Conservation (phyloP, 2,329 filamentous ascomycete species). For the Ophiostoma pallidulum region DNA sequence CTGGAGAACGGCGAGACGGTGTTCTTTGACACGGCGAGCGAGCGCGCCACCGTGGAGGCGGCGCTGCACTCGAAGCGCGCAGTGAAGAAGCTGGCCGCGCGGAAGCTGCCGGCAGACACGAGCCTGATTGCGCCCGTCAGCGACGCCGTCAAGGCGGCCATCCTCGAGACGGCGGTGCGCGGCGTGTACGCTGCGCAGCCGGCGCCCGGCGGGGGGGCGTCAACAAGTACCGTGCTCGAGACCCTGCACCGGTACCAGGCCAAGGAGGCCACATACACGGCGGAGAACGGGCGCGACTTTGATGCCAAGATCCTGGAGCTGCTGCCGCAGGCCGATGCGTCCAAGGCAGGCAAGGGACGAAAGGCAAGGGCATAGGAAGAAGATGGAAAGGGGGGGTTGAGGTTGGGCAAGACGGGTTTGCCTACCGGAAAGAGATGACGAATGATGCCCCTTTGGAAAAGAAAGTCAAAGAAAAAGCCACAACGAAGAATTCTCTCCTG, state of each 20-base stretch:
- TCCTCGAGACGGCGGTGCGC: constrained; percentile 28
- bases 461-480: background rate
- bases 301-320: constrained; percentile 23
- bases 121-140: constrained; percentile 13
- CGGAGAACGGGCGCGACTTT: constrained; percentile 30
- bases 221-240: constrained; percentile 16
- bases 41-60: constrained; percentile 16
- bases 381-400: background rate
- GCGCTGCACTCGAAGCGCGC: constrained; percentile 9
- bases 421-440: background rate
- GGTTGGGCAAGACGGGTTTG: background rate
- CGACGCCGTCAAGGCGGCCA: constrained; percentile 22
- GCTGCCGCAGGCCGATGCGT: constrained; percentile 16
- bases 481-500: background rate
- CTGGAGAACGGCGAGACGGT: constrained; percentile 17
- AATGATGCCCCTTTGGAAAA: background rate
- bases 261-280: constrained; percentile 25
- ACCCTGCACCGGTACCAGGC: constrained; percentile 28
- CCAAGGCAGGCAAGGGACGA: background rate
- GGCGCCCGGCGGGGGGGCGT: background rate
- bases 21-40: constrained; percentile 28
- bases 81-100: background rate
- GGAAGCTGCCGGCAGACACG: background rate
- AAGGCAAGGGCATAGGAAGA: background rate
- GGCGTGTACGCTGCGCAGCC: constrained; percentile 26